A percentile compares a stretch with the other conserved stretches of the same genome.
Conservation (phyloP, 768 basidiomycete species). For the Suillus subluteus region DNA sequence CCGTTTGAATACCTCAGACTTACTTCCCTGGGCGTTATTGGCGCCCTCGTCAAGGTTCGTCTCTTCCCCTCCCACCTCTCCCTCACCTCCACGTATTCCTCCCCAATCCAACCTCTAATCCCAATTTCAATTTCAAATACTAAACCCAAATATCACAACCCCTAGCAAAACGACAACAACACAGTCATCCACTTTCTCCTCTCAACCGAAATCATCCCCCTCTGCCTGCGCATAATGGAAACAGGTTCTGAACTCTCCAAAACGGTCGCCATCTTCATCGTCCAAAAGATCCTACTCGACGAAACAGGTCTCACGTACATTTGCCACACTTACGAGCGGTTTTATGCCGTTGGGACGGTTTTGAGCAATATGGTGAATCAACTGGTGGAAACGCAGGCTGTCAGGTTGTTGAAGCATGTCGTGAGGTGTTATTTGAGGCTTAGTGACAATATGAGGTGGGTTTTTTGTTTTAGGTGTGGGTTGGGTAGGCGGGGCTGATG, state of each 20-base stretch:
- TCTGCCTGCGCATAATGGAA: conserved; percentile 99
- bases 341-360: conserved; percentile 98
- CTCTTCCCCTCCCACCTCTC: background rate
- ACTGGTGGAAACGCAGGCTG: conserved; percentile 96
- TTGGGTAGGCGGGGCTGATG: conserved; percentile 4
- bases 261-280: conserved; percentile 99
- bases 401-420: conserved; percentile 94
- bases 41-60: conserved; percentile 93
- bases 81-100: background rate
- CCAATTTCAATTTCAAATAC: background rate
- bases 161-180: conserved; percentile 97
- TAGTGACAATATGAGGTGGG: conserved; percentile 92
- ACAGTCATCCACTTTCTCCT: conserved; percentile 99
- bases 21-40: conserved; percentile 98
- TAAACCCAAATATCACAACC: conserved; percentile 17
- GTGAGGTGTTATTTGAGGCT: conserved; percentile 95
- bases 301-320: conserved; percentile 98
- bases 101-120: background rate
- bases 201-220: conserved; percentile 98
- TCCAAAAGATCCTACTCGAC: conserved; percentile 96
- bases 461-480: conserved; percentile 19
- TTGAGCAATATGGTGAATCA: conserved; percentile 99
- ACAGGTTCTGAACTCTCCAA: conserved; percentile 98
- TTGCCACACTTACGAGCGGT: conserved; percentile 99
- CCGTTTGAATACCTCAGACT: conserved; percentile 99